Conservation (phyloP, 148 eudicot genomes). For the Vaccinium corymbosum region DNA sequence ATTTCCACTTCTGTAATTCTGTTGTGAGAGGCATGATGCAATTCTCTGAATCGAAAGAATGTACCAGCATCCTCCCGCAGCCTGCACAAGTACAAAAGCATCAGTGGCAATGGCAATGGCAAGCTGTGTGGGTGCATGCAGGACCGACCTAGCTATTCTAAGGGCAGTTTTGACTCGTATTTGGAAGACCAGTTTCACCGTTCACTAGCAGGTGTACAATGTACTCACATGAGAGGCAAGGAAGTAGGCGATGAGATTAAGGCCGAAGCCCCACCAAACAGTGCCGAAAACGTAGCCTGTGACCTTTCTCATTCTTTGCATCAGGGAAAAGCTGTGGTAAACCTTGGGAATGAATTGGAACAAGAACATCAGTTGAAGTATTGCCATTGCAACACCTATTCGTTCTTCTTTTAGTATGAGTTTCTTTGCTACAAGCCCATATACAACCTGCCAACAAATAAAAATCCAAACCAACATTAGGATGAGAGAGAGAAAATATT, state of each 20-base stretch:
- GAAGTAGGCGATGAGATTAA: conserved; percentile 84
- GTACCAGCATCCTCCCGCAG: conserved; percentile 94
- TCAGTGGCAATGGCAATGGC: not conserved
- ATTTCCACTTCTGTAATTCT: conserved; percentile 32
- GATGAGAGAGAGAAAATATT: not conserved
- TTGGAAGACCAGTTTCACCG: not conserved
- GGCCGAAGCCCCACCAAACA: conserved; percentile 94
- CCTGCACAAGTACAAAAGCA: conserved; percentile 30
- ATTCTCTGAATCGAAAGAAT: conserved; percentile 76
- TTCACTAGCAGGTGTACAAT: not conserved
- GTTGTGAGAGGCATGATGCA: conserved; percentile 61
- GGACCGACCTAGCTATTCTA: no score
- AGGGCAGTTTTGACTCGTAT: not conserved
- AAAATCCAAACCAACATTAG: not conserved
- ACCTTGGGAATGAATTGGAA: conserved; percentile 79
- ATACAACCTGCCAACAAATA: conserved; percentile 37
- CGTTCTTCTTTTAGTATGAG: conserved; percentile 45
- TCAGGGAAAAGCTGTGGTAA: conserved; percentile 57
- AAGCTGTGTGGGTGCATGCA: not conserved
- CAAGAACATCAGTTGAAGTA: conserved; percentile 60
- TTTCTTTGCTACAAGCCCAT: conserved; percentile 58
- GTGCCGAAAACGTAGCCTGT: conserved; percentile 92
- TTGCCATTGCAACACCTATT: conserved; percentile 50
- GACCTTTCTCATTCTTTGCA: conserved; percentile 83
- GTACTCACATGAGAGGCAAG: conserved; percentile 69